phyloP scores from a whole-genome alignment of 495 filamentous ascomycete species.

The Echria macrotheca region DNA sequence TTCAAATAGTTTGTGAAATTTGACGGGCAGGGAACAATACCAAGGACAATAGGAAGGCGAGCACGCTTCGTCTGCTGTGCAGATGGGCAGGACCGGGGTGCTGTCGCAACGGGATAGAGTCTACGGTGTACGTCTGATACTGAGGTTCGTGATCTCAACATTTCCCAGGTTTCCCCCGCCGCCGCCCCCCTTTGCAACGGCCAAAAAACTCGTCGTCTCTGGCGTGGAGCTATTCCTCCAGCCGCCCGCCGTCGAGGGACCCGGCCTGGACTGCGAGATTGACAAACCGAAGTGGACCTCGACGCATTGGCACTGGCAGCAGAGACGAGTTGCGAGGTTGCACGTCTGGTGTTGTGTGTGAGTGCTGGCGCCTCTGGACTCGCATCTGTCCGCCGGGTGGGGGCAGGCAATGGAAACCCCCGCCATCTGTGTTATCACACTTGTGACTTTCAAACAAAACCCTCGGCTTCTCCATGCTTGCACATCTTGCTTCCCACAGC shows the following conservation, averaged over 20 bases:
- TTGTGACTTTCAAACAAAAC: too few species aligned
- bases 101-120: not conserved
- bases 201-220: conserved; percentile 6
- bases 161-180: conserved; percentile 3
- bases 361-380: too few species aligned
- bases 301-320: not conserved
- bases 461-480: too few species aligned
- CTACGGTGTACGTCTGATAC: conserved; percentile 8
- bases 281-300: not conserved
- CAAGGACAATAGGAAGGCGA: not conserved
- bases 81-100: conserved; percentile 8
- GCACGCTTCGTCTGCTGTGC: not conserved
- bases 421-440: too few species aligned
- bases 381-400: too few species aligned
- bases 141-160: conserved; percentile 5
- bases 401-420: too few species aligned
- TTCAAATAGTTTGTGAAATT: conserved; percentile 12
- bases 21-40: conserved; percentile 3
- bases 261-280: not conserved
- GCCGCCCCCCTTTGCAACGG: not conserved
- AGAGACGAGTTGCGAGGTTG: too few species aligned
- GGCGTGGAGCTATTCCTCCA: not conserved
- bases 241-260: not conserved
- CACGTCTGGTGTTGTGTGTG: too few species aligned
- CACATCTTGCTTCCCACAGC: too few species aligned